Evolutionary conservation across 2,329 filamentous ascomycete genomes (phyloP).

Genomic region (Aspergillus latus): DNA sequence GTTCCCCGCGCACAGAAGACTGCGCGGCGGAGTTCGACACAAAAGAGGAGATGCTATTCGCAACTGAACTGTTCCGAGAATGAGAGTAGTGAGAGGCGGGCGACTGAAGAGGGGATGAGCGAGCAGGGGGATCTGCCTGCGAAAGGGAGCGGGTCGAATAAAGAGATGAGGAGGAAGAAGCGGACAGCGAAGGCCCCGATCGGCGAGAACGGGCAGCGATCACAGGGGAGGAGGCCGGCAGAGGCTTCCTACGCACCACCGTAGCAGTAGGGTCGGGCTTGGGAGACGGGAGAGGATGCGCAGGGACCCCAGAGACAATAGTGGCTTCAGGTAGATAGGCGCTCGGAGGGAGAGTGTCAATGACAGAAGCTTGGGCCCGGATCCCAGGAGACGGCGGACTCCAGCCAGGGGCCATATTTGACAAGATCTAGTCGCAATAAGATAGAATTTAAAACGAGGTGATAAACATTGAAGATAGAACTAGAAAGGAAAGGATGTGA

Average conservation of each 20-base stretch:
- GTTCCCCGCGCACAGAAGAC: slow-evolving; percentile 28
- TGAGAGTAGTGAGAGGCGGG: slow-evolving; percentile 6
- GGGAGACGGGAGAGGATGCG: slow-evolving; percentile 32
- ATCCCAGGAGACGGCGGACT: slow-evolving; percentile 20
- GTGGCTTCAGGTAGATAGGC: slow-evolving; percentile 17
- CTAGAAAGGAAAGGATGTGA: slow-evolving; percentile 7
- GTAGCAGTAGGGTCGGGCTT: slow-evolving; percentile 37
- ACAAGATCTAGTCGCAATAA: slow-evolving; percentile 4
- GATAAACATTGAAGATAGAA: slow-evolving; percentile 10
- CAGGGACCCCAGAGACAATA: slow-evolving; percentile 18
- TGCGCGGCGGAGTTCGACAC: slow-evolving; percentile 19
- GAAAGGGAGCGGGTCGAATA: slow-evolving; percentile 24
- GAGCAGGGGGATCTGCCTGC: slow-evolving; percentile 15
- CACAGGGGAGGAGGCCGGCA: slow-evolving; percentile 53
- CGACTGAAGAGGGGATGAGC: slow-evolving; percentile 10
- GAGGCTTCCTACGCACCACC: slow-evolving; percentile 52
- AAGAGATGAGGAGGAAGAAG: slow-evolving; percentile 28
- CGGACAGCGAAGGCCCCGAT: slow-evolving; percentile 19
- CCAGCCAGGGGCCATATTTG: slow-evolving; percentile 24
- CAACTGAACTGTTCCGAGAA: slow-evolving; percentile 7
- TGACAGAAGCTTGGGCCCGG: slow-evolving; percentile 18
- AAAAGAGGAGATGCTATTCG: slow-evolving; percentile 5
- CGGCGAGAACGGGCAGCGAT: slow-evolving; percentile 18
- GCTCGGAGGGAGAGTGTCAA: slow-evolving; percentile 15
- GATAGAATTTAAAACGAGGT: slow-evolving; percentile 1